Evolutionary conservation across 176 grass and related monocot species (phyloP).

Genomic region (Cocos nucifera): DNA sequence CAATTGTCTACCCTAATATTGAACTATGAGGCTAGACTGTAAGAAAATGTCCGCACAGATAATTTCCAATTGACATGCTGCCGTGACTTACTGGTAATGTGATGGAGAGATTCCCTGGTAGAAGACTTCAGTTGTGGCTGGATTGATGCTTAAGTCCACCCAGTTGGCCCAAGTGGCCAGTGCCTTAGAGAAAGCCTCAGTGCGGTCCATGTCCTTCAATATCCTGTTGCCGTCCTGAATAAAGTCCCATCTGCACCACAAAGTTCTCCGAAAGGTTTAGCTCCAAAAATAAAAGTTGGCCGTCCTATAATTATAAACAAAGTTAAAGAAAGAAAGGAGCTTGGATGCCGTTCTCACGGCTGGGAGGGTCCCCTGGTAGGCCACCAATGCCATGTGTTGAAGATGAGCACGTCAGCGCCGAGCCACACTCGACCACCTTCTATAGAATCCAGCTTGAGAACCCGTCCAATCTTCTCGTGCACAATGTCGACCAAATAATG

Average conservation of each 20-base stretch:
- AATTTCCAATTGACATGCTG: neutral
- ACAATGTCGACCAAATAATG: constrained; percentile 82
- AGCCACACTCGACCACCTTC: constrained; percentile 33
- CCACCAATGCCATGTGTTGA: constrained; percentile 98
- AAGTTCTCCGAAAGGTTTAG: too few species aligned
- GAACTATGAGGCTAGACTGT: too few species aligned
- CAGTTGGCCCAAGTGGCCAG: constrained; percentile 63
- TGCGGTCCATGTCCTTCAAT: constrained; percentile 63
- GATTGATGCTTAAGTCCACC: constrained; percentile 48
- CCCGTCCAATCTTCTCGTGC: constrained; percentile 28
- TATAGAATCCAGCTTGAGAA: constrained; percentile 67
- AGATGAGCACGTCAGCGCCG: constrained; percentile 64
- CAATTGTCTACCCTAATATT: too few species aligned
- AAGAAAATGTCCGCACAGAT: neutral
- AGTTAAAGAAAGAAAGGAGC: neutral
- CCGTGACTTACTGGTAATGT: constrained; percentile 44
- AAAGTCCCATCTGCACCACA: constrained; percentile 59
- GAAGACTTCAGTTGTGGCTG: constrained; percentile 42
- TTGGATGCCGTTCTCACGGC: constrained; percentile 24
- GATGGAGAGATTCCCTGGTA: constrained; percentile 74
- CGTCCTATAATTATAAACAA: too few species aligned
- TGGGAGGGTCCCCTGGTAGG: constrained; percentile 32
- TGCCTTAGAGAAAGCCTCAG: constrained; percentile 52
- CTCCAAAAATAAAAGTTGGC: too few species aligned
- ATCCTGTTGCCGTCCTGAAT: constrained; percentile 33